Evolutionary conservation across 306 rosid species (phyloP).

Genomic region (Fragaria vesca): DNA sequence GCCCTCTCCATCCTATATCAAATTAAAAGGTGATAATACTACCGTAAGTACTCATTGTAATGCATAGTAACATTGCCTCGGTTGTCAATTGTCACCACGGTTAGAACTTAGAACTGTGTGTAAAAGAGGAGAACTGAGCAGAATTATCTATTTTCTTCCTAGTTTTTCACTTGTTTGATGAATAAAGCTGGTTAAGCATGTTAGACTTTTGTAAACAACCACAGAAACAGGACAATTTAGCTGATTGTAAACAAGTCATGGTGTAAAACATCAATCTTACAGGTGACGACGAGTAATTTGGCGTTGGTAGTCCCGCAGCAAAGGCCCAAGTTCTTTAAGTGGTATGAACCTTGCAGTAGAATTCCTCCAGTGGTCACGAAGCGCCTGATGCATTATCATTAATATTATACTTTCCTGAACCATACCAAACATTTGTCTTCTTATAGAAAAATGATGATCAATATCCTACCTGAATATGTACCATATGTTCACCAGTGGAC

Average conservation of each 20-base stretch:
- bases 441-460: background rate
- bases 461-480: slow-evolving; percentile 28
- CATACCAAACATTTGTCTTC: background rate
- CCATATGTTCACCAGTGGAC: slow-evolving; percentile 38
- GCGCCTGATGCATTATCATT: slow-evolving; percentile 51
- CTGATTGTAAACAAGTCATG: slow-evolving; percentile 17
- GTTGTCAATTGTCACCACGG: background rate
- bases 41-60: background rate
- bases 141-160: background rate
- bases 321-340: slow-evolving; percentile 82
- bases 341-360: slow-evolving; percentile 61
- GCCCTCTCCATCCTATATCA: background rate
- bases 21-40: background rate
- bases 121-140: background rate
- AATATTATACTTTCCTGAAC: background rate
- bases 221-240: background rate
- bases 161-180: background rate
- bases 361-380: slow-evolving; percentile 79
- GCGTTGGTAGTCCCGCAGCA: slow-evolving; percentile 89
- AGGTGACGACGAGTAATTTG: slow-evolving; percentile 45
- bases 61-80: background rate
- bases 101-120: background rate
- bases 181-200: background rate
- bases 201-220: background rate
- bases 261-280: slow-evolving; percentile 45